A percentile compares a stretch with the other conserved stretches of the same genome.
Conservation (phyloP, 1,284 basidiomycete species). For the Rhizoctonia solani region DNA sequence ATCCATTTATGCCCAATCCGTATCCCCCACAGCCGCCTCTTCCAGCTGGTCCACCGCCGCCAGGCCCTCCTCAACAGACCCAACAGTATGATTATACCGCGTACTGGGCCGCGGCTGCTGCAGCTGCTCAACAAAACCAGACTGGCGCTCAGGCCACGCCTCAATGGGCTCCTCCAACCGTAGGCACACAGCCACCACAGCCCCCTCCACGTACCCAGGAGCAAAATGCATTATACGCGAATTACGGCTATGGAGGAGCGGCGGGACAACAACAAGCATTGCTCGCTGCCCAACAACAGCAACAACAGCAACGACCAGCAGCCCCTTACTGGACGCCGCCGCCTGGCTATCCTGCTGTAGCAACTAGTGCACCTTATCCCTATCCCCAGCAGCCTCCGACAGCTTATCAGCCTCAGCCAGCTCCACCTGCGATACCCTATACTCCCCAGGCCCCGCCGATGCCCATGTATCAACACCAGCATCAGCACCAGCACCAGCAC, state of each 20-base stretch:
- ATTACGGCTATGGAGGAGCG: conserved; percentile 74
- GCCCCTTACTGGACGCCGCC: conserved; percentile 32
- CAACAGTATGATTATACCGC: conserved; percentile 61
- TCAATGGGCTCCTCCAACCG: conserved; percentile 56
- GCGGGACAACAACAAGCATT: conserved; percentile 27
- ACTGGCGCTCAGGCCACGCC: conserved; percentile 53
- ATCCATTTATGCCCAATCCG: conserved; percentile 41
- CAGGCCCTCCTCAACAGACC: conserved; percentile 53
- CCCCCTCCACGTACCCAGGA: conserved; percentile 46
- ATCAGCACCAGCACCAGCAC: no score
- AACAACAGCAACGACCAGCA: conserved; percentile 59
- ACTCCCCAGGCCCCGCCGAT: no score
- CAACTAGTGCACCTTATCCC: conserved; percentile 23
- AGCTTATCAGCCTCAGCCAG: conserved; percentile 71
- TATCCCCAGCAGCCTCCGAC: conserved; percentile 45
- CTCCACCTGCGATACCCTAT: conserved; percentile 63
- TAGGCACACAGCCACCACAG: conserved; percentile 58
- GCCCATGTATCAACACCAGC: no score
- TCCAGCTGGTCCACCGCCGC: conserved; percentile 75
- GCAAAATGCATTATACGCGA: conserved; percentile 78
- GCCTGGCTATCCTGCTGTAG: conserved; percentile 35
- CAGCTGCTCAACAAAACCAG: conserved; percentile 50
- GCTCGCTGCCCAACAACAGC: conserved; percentile 51
- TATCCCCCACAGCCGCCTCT: conserved; percentile 65
- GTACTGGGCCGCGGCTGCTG: conserved; percentile 67